phyloP scores from a whole-genome alignment of 257 asterid species.

The Solanum corneliomulleri region DNA sequence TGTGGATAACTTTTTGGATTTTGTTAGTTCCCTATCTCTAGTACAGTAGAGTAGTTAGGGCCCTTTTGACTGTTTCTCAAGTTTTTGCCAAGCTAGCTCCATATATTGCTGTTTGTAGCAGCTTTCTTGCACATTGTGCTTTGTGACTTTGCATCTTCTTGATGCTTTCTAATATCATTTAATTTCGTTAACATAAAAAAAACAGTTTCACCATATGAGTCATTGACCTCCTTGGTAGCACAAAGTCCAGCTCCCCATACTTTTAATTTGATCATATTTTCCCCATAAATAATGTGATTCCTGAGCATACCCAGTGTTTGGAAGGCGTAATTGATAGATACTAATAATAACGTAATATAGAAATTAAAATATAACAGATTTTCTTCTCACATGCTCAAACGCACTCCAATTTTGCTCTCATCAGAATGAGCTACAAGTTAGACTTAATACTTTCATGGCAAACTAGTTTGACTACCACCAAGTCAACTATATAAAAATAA shows the following conservation, averaged over 20 bases:
- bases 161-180: too few species aligned
- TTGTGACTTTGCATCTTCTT: too few species aligned
- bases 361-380: too few species aligned
- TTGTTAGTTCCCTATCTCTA: background rate
- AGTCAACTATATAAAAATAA: background rate
- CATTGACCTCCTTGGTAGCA: background rate
- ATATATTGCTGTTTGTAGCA: too few species aligned
- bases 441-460: background rate
- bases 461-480: background rate
- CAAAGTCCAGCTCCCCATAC: background rate
- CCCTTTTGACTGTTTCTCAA: too few species aligned
- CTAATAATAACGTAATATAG: background rate
- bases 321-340: background rate
- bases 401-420: background rate
- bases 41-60: background rate
- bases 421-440: background rate
- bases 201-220: background rate
- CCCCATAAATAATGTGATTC: background rate
- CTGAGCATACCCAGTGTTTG: background rate
- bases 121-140: too few species aligned
- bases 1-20: background rate
- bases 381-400: background rate
- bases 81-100: too few species aligned
- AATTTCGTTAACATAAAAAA: too few species aligned
- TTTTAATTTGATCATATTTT: background rate